Percentiles rank a stretch among this genome's conserved stretches.
Evolutionary conservation across 2,329 filamentous ascomycete species (phyloP).

Genomic region (Scytalidium lignicola): DNA sequence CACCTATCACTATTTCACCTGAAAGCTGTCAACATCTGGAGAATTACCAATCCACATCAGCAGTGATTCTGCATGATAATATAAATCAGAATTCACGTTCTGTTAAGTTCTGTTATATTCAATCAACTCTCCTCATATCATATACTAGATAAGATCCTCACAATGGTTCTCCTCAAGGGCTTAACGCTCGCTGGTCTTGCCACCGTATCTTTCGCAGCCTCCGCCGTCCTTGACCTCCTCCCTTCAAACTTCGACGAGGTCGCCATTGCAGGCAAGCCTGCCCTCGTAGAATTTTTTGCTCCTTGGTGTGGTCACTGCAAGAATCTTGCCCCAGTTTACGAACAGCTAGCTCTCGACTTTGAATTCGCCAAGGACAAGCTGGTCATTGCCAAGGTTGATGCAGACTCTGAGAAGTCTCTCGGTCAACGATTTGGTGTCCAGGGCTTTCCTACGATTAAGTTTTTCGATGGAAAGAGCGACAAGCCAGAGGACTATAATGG

Average conservation of each 20-base stretch:
- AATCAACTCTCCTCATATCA: neutral
- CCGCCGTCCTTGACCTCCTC: slow-evolving; percentile 83
- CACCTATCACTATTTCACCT: neutral
- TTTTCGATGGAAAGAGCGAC: slow-evolving; percentile 91
- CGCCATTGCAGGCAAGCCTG: slow-evolving; percentile 88
- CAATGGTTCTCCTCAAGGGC: slow-evolving; percentile 47
- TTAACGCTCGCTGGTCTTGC: slow-evolving; percentile 50
- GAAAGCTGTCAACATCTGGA: neutral
- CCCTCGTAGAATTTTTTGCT: slow-evolving; percentile 96
- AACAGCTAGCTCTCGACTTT: slow-evolving; percentile 76
- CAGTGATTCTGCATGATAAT: too few relatives aligned
- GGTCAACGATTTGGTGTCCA: slow-evolving; percentile 84
- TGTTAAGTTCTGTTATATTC: too few relatives aligned
- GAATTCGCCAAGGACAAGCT: slow-evolving; percentile 67
- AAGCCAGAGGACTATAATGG: slow-evolving; percentile 80
- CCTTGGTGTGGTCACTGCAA: slow-evolving; percentile 99
- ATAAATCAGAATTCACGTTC: too few relatives aligned
- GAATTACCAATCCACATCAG: neutral
- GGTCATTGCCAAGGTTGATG: slow-evolving; percentile 92
- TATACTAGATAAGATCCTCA: slow-evolving; percentile 4
- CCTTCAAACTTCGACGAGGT: slow-evolving; percentile 88
- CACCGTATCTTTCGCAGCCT: slow-evolving; percentile 45
- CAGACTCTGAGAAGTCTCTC: slow-evolving; percentile 78
- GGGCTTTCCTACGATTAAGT: slow-evolving; percentile 97
- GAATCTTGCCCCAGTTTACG: slow-evolving; percentile 88